Conservation (phyloP, 106 monocot genomes). For the Platanthera zijinensis region DNA sequence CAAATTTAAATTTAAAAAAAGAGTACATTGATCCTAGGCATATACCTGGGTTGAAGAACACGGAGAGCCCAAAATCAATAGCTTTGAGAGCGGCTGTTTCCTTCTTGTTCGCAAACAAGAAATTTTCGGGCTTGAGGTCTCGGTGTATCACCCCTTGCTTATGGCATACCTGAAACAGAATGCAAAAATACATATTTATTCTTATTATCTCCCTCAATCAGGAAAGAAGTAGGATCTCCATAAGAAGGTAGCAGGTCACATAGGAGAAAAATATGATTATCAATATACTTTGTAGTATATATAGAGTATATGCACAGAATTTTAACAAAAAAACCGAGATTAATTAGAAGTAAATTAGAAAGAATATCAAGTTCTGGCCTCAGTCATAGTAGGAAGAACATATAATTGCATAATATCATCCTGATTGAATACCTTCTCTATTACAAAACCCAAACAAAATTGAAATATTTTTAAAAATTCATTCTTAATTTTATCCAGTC, state of each 20-base stretch:
- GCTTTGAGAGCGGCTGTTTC: slow-evolving; percentile 44
- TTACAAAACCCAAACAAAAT: no score
- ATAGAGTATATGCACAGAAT: not conserved
- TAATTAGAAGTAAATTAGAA: no score
- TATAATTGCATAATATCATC: not conserved
- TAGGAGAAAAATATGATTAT: not conserved
- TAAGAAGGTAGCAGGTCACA: not conserved
- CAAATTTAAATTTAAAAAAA: not conserved
- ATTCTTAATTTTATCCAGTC: no score
- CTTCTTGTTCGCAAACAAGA: slow-evolving; percentile 44
- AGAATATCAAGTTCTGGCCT: no score
- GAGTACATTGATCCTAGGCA: not conserved
- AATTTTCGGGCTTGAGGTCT: slow-evolving; percentile 61
- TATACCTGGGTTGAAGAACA: slow-evolving; percentile 44
- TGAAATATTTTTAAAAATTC: no score
- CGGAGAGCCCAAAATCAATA: slow-evolving; percentile 51
- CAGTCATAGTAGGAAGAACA: not conserved
- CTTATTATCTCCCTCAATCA: not conserved
- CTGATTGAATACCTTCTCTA: not conserved
- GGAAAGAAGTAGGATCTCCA: not conserved
- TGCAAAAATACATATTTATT: not conserved
- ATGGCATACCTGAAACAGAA: slow-evolving; percentile 33
- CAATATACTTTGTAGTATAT: not conserved
- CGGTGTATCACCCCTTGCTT: slow-evolving; percentile 53
- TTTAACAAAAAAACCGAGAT: no score